These are phyloP conservation scores for Hortaea sp. DNA, from an alignment of 2,329 filamentous ascomycete genomes.

Conservation along the genomic window DNA sequence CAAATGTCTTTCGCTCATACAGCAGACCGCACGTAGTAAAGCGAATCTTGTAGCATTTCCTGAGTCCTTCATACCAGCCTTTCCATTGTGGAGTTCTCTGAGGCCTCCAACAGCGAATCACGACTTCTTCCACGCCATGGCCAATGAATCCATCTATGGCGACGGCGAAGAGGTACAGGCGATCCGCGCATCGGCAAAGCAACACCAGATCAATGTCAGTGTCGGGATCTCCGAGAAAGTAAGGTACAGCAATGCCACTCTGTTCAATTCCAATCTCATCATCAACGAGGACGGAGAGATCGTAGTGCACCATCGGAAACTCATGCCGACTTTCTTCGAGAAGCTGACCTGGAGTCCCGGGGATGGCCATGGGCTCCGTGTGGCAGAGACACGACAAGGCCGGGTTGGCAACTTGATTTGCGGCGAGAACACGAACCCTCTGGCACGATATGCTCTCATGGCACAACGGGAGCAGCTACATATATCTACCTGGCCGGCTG, in stretches of 20 bases:
- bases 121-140: slow-evolving; percentile 38
- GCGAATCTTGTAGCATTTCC: slow-evolving; percentile 46
- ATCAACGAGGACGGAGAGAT: slow-evolving; percentile 37
- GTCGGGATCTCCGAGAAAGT: slow-evolving; percentile 43
- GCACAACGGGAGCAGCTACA: slow-evolving; percentile 47
- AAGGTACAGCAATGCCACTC: slow-evolving; percentile 33
- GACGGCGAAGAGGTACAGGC: slow-evolving; percentile 38
- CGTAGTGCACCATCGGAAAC: slow-evolving; percentile 43
- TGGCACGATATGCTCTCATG: slow-evolving; percentile 44
- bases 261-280: slow-evolving; percentile 45
- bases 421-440: slow-evolving; percentile 49
- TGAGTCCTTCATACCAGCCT: slow-evolving; percentile 44
- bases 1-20: slow-evolving; percentile 39
- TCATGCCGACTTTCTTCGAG: slow-evolving; percentile 48
- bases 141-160: slow-evolving; percentile 34
- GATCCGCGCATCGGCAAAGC: slow-evolving; percentile 31
- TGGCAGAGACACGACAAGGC: slow-evolving; percentile 37
- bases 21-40: slow-evolving; percentile 31
- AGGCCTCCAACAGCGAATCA: slow-evolving; percentile 41
- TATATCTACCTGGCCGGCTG: slow-evolving; percentile 45
- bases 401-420: slow-evolving; percentile 44
- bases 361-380: slow-evolving; percentile 40
- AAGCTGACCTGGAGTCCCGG: slow-evolving; percentile 46
- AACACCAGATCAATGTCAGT: slow-evolving; percentile 33
- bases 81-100: slow-evolving; percentile 37